Evolutionary conservation across 1,139 yeast genomes (phyloP), one percentile per base, ranked within the genome.

Genomic region (Suhomyces bokatorum): DNA sequence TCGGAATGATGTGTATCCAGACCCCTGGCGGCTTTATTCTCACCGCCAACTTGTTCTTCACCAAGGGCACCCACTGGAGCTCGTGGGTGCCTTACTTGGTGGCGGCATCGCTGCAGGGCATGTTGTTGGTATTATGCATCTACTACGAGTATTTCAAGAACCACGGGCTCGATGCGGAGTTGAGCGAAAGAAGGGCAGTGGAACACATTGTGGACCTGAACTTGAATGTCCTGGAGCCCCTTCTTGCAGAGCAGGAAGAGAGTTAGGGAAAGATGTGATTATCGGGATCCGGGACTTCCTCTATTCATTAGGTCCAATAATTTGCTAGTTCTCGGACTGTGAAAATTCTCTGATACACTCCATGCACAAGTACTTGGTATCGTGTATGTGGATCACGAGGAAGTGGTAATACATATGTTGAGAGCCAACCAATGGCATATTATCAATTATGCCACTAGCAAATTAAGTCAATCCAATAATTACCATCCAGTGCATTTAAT

Each of bases 1-100:
- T 87, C 17, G 80, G 85, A 6, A 87, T 87, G 89, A 86, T 89
- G 93, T 69, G 83, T 43, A 77, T 89, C 51, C 97, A 89, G 61
- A 87, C 95, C 14, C 97, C 97, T 0, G 97, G 97, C 12, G 96
- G 96, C 22, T 85, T 79, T 54, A 50, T 87, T 2, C 88, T 93
- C 83, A 79, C 95, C 0, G 75, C 81, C 13, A 81, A 88, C 3
- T 67, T 89, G 44, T 85, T 81, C 45, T 66, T 79, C 47, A 80
- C 91, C 39, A 85, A 86, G 37, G 95, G 90, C 1, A 81, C 93
- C 1, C 80, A 81, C 50, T 88, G 96, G 96, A 85, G 95, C 54
- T 81, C 91, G 7, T 88, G 95, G 95, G 64, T 87, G 29, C 87
- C 95, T 6, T 86, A 84, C 56, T 73, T 87, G 40, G 77, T 85